Evolutionary conservation across 306 rosid genomes (phyloP).

Genomic region (Sindora glabra): DNA sequence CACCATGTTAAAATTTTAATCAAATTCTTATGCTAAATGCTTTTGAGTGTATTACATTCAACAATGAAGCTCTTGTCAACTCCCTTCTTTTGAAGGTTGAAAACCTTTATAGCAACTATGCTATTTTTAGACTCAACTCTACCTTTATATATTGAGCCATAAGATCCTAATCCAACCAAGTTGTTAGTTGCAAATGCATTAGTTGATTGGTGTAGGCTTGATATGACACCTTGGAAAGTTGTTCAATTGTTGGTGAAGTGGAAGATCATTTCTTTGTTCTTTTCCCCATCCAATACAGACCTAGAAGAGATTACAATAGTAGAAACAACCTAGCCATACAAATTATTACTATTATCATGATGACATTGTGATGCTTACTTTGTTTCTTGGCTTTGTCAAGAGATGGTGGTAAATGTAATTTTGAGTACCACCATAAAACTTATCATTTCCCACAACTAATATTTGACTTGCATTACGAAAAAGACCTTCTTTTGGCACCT

Average conservation of each 20-base stretch:
- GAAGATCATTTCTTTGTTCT: neutral
- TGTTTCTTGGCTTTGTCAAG: neutral
- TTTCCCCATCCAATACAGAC: neutral
- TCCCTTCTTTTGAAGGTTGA: constrained; percentile 7
- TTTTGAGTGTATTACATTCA: constrained; percentile 9
- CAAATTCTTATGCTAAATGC: constrained; percentile 4
- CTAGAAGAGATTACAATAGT: neutral
- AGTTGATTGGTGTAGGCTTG: neutral
- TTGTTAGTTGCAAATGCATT: neutral
- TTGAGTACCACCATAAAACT: neutral
- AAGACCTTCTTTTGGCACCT: neutral
- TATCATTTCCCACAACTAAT: neutral
- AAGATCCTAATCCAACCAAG: constrained; percentile 6
- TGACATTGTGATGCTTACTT: neutral
- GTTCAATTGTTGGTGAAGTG: neutral
- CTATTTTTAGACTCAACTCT: neutral
- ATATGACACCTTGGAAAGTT: neutral
- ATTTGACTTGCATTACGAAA: neutral
- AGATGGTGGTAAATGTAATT: neutral
- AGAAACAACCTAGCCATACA: neutral
- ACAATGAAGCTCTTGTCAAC: constrained; percentile 6
- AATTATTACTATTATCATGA: neutral
- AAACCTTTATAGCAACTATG: constrained; percentile 11
- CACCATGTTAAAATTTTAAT: constrained; percentile 6
- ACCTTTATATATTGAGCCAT: constrained; percentile 9